Percentiles rank a stretch among this genome's conserved stretches.
These are phyloP conservation scores for Piromyces sp. DNA, from an alignment of 192 early-diverging fungal genomes.

Conservation along the genomic window DNA sequence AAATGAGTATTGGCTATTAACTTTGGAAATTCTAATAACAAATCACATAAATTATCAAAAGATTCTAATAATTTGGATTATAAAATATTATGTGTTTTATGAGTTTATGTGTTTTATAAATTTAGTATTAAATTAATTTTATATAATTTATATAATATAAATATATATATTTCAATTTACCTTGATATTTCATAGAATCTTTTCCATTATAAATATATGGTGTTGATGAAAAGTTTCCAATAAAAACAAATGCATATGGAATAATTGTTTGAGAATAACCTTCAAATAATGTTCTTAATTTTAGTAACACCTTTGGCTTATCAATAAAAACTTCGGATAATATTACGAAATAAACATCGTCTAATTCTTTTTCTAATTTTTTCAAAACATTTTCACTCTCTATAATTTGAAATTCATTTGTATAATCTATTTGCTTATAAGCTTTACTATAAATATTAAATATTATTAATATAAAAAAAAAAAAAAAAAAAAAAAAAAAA, in stretches of 20 bases:
- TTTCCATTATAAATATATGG: slow-evolving; percentile 45
- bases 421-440: slow-evolving; percentile 25
- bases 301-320: slow-evolving; percentile 55
- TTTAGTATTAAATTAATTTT: no score
- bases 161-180: no score
- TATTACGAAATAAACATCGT: slow-evolving; percentile 52
- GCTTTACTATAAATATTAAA: no score
- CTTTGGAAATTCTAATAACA: slow-evolving; percentile 44
- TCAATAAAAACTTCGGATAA: slow-evolving; percentile 81
- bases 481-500: no score
- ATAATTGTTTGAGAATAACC: slow-evolving; percentile 45
- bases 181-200: slow-evolving; percentile 44
- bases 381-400: slow-evolving; percentile 8
- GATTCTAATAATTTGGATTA: background rate
- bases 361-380: slow-evolving; percentile 15
- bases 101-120: no score
- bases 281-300: slow-evolving; percentile 52
- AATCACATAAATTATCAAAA: slow-evolving; percentile 36
- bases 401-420: background rate
- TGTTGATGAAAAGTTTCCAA: slow-evolving; percentile 69
- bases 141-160: no score
- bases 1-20: slow-evolving; percentile 46
- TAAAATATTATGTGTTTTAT: no score
- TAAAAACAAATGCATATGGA: slow-evolving; percentile 71
- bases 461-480: background rate